phyloP scores from a whole-genome alignment of 768 basidiomycete species.

The Strobilomyces confusus region DNA sequence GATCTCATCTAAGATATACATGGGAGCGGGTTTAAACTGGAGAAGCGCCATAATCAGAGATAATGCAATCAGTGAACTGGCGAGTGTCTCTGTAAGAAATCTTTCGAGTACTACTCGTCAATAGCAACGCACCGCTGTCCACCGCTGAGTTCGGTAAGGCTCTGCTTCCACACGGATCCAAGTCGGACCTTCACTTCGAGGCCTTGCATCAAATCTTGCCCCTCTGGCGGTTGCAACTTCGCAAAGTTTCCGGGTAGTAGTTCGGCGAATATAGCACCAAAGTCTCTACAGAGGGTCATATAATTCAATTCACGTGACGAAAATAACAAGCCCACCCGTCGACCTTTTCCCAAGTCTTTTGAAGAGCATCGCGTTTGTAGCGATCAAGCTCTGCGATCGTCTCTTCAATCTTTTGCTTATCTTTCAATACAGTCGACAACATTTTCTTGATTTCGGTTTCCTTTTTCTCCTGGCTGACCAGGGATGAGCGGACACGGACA shows the following conservation, averaged over 20 bases:
- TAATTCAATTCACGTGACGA: background rate
- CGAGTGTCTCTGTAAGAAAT: background rate
- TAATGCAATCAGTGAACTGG: conserved; percentile 92
- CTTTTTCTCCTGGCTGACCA: conserved; percentile 83
- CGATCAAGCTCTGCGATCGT: conserved; percentile 91
- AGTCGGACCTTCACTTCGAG: conserved; percentile 96
- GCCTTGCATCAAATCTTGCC: conserved; percentile 89
- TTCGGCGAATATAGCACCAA: conserved; percentile 94
- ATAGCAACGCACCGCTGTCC: conserved; percentile 75
- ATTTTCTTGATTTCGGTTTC: conserved; percentile 85
- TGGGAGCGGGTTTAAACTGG: conserved; percentile 98
- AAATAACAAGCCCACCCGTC: conserved; percentile 55
- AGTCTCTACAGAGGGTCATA: conserved; percentile 57
- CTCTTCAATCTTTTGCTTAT: conserved; percentile 92
- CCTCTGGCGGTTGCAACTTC: conserved; percentile 90
- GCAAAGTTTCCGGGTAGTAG: conserved; percentile 95
- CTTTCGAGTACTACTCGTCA: background rate
- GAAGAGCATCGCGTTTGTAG: conserved; percentile 90
- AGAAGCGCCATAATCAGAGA: conserved; percentile 98
- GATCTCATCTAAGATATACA: conserved; percentile 99
- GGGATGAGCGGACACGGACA: background rate
- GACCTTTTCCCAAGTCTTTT: conserved; percentile 96
- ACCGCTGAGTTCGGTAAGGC: conserved; percentile 93
- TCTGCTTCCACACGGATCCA: conserved; percentile 96
- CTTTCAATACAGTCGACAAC: conserved; percentile 81